phyloP scores from a whole-genome alignment of 2,329 filamentous ascomycete species.

The Botrytis elliptica region DNA sequence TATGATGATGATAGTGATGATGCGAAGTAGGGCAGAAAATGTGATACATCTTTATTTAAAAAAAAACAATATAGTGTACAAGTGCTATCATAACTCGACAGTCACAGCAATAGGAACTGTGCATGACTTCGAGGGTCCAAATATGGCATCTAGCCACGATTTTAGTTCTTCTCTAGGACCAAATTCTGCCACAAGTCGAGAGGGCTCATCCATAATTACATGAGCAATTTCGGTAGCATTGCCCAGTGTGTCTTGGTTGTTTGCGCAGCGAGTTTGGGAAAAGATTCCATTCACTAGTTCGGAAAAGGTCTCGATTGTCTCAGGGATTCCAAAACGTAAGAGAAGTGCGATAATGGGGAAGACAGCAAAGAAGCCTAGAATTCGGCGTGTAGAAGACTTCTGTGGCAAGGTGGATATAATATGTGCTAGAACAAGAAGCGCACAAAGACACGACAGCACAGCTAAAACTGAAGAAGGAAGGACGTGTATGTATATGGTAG shows the following conservation, averaged over 20 bases:
- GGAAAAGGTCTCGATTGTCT: neutral
- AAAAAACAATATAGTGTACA: neutral
- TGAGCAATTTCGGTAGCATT: neutral
- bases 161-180: neutral
- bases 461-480: constrained; percentile 1
- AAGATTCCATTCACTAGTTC: neutral
- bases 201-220: constrained; percentile 14
- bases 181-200: constrained; percentile 18
- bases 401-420: neutral
- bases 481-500: constrained; percentile 8
- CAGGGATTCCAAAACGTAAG: constrained; percentile 1
- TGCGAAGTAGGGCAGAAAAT: neutral
- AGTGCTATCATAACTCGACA: constrained; percentile 5
- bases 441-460: constrained; percentile 6
- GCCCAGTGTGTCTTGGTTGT: neutral
- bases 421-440: constrained; percentile 12
- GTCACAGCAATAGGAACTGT: neutral
- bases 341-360: constrained; percentile 9
- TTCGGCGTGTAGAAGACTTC: neutral
- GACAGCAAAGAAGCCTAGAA: constrained; percentile 1
- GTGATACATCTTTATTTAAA: neutral
- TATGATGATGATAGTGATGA: neutral
- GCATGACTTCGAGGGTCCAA: neutral
- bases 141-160: neutral
- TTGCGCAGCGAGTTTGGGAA: neutral